A percentile compares a stretch with the other conserved stretches of the same genome.
phyloP scores from a whole-genome alignment of 257 asterid genomes.

The Oldenlandia corymbosa region DNA sequence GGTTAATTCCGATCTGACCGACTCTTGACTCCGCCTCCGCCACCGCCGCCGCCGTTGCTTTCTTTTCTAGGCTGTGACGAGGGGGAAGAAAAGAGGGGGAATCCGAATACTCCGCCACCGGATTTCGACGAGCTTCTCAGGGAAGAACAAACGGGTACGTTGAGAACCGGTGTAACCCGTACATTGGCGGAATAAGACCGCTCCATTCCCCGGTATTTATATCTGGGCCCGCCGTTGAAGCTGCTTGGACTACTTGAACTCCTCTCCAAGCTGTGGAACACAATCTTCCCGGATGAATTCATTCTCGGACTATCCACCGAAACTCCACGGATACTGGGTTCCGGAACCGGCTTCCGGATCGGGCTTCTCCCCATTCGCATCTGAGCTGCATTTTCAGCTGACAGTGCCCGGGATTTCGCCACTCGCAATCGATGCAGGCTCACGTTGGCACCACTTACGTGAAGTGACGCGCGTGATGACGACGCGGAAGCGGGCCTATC shows the following conservation, averaged over 20 bases:
- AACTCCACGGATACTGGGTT: slow-evolving; percentile 36
- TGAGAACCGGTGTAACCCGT: slow-evolving; percentile 84
- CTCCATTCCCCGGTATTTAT: slow-evolving; percentile 81
- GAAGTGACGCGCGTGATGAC: slow-evolving; percentile 6
- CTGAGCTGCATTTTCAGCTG: slow-evolving; percentile 45
- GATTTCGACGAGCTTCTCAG: slow-evolving; percentile 76
- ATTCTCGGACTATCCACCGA: slow-evolving; percentile 91
- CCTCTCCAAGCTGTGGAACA: slow-evolving; percentile 82
- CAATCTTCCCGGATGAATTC: slow-evolving; percentile 87
- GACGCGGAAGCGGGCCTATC: slow-evolving; percentile 32
- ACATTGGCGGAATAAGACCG: slow-evolving; percentile 87
- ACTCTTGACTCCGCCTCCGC: not conserved
- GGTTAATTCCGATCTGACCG: slow-evolving; percentile 47
- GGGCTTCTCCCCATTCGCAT: slow-evolving; percentile 50
- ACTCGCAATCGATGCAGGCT: slow-evolving; percentile 43
- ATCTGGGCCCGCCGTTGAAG: slow-evolving; percentile 64
- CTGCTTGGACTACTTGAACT: slow-evolving; percentile 95
- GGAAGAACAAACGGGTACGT: slow-evolving; percentile 86
- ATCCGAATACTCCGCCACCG: slow-evolving; percentile 76
- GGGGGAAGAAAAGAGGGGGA: slow-evolving; percentile 61
- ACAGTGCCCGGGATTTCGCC: slow-evolving; percentile 36
- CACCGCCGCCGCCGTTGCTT: slow-evolving; percentile 27
- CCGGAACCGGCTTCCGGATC: slow-evolving; percentile 33
- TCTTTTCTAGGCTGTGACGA: slow-evolving; percentile 67
- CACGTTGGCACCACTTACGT: not conserved